A percentile compares a stretch with the other conserved stretches of the same genome.
These are phyloP conservation scores for Discostella stelligeroides DNA, from an alignment of 108 stramenopile species.

Conservation along the genomic window DNA sequence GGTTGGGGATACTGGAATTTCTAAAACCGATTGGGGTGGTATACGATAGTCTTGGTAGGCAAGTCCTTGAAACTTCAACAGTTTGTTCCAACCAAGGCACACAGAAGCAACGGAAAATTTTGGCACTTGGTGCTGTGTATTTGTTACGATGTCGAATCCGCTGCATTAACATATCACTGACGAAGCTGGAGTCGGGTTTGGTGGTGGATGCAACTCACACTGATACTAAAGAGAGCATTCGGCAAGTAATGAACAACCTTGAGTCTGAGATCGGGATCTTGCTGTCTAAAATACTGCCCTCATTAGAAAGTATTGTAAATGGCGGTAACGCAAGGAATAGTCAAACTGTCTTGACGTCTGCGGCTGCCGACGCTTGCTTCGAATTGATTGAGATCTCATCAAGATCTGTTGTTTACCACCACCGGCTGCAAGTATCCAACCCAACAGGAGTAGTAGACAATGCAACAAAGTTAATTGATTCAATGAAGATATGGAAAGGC, in stretches of 20 bases:
- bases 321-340: background rate
- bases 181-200: background rate
- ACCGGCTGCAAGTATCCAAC: background rate
- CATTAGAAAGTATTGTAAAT: background rate
- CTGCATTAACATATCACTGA: background rate
- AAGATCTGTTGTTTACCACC: background rate
- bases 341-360: conserved; percentile 22
- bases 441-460: background rate
- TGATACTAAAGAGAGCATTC: too few species aligned
- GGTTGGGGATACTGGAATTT: background rate
- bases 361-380: conserved; percentile 27
- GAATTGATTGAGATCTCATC: conserved; percentile 32
- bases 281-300: background rate
- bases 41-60: too few species aligned
- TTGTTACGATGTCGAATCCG: conserved; percentile 7
- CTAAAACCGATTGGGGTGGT: background rate
- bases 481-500: conserved; percentile 16
- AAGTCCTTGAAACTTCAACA: too few species aligned
- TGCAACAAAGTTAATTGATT: background rate
- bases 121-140: conserved; percentile 1
- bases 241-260: background rate
- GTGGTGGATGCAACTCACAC: background rate
- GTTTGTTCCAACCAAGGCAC: too few species aligned
- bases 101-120: background rate
- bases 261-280: conserved; percentile 2